These are phyloP conservation scores for Fusarium robinianum DNA, from an alignment of 2,329 filamentous ascomycete genomes.

Conservation along the genomic window DNA sequence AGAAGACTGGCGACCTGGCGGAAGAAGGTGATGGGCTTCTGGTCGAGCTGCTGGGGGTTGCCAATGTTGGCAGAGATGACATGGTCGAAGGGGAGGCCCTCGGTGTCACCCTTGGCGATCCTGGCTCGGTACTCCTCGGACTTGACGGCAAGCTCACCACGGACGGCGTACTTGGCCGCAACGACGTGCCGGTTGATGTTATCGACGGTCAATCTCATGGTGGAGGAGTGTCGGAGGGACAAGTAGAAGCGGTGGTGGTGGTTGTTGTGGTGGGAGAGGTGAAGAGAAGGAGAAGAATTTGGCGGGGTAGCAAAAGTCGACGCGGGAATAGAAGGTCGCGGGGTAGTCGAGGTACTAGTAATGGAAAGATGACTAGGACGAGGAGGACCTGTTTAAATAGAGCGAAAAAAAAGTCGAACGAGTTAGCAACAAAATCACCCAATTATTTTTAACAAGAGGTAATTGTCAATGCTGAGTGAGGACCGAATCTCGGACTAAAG, in stretches of 20 bases:
- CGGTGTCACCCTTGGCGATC: constrained; percentile 61
- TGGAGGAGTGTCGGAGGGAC: constrained; percentile 38
- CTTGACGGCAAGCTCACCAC: constrained; percentile 91
- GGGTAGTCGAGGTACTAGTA: constrained; percentile 33
- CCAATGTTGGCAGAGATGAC: constrained; percentile 98
- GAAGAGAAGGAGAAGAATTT: constrained; percentile 32
- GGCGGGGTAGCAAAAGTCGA: constrained; percentile 33
- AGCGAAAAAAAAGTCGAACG: constrained; percentile 27
- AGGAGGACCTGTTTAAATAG: constrained; percentile 24
- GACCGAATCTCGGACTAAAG: constrained; percentile 21
- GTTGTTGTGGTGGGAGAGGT: constrained; percentile 28
- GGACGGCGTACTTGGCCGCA: constrained; percentile 92
- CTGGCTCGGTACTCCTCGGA: constrained; percentile 86
- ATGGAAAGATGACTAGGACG: constrained; percentile 29
- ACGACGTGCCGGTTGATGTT: constrained; percentile 93
- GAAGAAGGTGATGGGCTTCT: constrained; percentile 99
- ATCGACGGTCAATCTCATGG: constrained; percentile 66
- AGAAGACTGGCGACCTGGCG: constrained; percentile 91
- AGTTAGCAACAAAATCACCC: constrained; percentile 31
- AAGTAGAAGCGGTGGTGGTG: constrained; percentile 34
- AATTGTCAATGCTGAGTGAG: constrained; percentile 25
- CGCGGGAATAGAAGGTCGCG: constrained; percentile 31
- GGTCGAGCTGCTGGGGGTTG: constrained; percentile 97
- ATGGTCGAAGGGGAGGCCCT: constrained; percentile 77
- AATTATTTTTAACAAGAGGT: constrained; percentile 13